These are phyloP conservation scores for Aurantiochytrium sp. DNA, from an alignment of 108 stramenopile genomes.

Conservation along the genomic window DNA sequence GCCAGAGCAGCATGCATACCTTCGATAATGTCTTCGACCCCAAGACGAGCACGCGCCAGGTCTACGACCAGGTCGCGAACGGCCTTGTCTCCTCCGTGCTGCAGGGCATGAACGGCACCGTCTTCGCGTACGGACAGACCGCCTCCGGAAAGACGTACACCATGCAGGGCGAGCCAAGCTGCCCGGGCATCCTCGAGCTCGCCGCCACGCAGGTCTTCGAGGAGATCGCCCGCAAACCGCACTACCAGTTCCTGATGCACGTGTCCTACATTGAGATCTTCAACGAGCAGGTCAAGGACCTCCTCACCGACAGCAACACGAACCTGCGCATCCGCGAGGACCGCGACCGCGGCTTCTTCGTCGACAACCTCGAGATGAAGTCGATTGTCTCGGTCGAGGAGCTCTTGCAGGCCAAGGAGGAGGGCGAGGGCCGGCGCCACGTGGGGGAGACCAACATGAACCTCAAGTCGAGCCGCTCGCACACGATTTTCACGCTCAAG, in stretches of 20 bases:
- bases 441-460: slow-evolving; percentile 72
- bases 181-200: not conserved
- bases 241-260: not conserved
- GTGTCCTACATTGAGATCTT: slow-evolving; percentile 32
- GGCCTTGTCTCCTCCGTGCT: not conserved
- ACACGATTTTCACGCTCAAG: slow-evolving; percentile 70
- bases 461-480: slow-evolving; percentile 73
- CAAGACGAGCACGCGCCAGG: slow-evolving; percentile 22
- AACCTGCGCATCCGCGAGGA: slow-evolving; percentile 9
- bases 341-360: not conserved
- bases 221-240: not conserved
- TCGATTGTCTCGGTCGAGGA: slow-evolving; percentile 41
- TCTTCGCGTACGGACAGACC: slow-evolving; percentile 43
- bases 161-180: slow-evolving; percentile 38
- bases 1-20: slow-evolving; percentile 15
- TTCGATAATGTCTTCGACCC: slow-evolving; percentile 13
- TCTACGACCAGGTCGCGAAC: slow-evolving; percentile 3
- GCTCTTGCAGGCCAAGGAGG: slow-evolving; percentile 43
- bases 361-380: slow-evolving; percentile 28
- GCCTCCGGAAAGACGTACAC: slow-evolving; percentile 41
- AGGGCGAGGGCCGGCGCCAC: slow-evolving; percentile 70
- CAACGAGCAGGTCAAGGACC: slow-evolving; percentile 33
- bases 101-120: slow-evolving; percentile 39
- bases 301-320: not conserved
- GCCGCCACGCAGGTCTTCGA: slow-evolving; percentile 8